Percentiles rank a stretch among this genome's conserved stretches.
Conservation (phyloP, 352 stramenopile species). For the Thraustochytrium sp. region DNA sequence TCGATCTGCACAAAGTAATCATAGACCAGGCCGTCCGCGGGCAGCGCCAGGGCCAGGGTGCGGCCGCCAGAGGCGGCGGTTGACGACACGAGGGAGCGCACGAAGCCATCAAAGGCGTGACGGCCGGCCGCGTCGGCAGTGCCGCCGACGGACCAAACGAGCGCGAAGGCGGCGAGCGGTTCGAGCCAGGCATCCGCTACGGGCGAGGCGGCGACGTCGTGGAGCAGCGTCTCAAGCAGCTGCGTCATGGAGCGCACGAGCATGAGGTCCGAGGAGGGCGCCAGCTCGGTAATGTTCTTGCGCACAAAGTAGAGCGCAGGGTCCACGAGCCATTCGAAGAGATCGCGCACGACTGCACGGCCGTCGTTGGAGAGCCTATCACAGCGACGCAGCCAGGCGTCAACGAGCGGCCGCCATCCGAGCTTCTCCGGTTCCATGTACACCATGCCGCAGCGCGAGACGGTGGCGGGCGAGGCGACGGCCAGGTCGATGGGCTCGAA, state of each 20-base stretch:
- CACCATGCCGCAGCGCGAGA: conserved; percentile 88
- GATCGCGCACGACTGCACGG: conserved; percentile 44
- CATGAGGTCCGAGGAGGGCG: conserved; percentile 66
- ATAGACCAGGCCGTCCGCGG: conserved; percentile 65
- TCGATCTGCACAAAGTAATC: conserved; percentile 72
- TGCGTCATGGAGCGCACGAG: conserved; percentile 74
- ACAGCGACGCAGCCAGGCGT: conserved; percentile 61
- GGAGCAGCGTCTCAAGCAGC: conserved; percentile 71
- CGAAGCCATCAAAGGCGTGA: conserved; percentile 63
- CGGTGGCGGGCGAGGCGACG: conserved; percentile 84
- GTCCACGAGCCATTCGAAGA: conserved; percentile 80
- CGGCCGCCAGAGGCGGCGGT: conserved; percentile 18
- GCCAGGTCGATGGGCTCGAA: conserved; percentile 90
- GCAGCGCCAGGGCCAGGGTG: conserved; percentile 34
- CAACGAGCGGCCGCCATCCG: conserved; percentile 53
- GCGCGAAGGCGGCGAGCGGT: conserved; percentile 75
- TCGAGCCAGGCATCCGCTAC: conserved; percentile 52
- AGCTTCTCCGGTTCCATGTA: conserved; percentile 82
- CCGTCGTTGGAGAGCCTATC: background rate
- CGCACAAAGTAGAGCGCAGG: conserved; percentile 62
- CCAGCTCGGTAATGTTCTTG: conserved; percentile 53
- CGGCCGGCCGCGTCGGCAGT: conserved; percentile 76
- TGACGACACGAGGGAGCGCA: conserved; percentile 56
- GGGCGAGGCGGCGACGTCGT: background rate
- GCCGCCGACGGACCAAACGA: conserved; percentile 83